Evolutionary conservation across 1,284 basidiomycete genomes (phyloP).

Genomic region (Cutaneotrichosporon dermatis): DNA sequence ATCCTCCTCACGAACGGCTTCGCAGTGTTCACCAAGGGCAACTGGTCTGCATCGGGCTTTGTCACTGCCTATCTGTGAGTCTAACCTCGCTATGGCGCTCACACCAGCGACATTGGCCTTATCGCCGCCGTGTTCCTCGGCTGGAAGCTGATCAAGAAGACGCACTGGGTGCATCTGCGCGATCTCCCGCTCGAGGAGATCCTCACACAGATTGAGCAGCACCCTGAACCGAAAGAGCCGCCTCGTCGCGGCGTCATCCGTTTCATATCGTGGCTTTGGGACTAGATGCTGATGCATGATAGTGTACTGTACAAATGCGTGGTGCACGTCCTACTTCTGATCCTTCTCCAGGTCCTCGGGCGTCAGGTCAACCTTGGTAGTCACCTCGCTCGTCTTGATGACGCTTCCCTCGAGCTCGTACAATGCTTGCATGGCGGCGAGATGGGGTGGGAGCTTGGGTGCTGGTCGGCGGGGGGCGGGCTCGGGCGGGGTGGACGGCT

Average conservation of each 20-base stretch:
- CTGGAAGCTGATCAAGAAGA: conserved; percentile 24
- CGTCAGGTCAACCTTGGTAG: too few relatives aligned
- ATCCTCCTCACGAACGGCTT: conserved; percentile 26
- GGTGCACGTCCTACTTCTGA: too few relatives aligned
- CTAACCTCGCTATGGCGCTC: neutral
- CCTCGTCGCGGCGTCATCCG: conserved; percentile 8
- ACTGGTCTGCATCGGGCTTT: conserved; percentile 20
- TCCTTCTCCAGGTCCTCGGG: too few relatives aligned
- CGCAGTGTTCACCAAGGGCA: conserved; percentile 22
- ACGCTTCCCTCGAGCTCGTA: too few relatives aligned
- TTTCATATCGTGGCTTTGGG: conserved; percentile 24
- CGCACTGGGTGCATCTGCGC: conserved; percentile 15
- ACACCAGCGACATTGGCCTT: conserved; percentile 25
- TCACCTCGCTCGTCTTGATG: too few relatives aligned
- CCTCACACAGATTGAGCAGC: conserved; percentile 14
- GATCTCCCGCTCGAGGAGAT: conserved; percentile 23
- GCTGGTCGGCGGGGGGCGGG: too few relatives aligned
- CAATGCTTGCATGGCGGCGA: too few relatives aligned
- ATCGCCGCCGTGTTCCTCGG: conserved; percentile 14
- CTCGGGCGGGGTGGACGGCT: too few relatives aligned
- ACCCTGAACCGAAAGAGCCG: conserved; percentile 13
- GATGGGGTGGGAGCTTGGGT: too few relatives aligned
- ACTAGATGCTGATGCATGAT: conserved; percentile 13
- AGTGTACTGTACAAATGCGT: neutral
- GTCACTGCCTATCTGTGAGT: conserved; percentile 25